Conservation (phyloP, 1,139 yeast species). For the Pneumocystis sp. region DNA sequence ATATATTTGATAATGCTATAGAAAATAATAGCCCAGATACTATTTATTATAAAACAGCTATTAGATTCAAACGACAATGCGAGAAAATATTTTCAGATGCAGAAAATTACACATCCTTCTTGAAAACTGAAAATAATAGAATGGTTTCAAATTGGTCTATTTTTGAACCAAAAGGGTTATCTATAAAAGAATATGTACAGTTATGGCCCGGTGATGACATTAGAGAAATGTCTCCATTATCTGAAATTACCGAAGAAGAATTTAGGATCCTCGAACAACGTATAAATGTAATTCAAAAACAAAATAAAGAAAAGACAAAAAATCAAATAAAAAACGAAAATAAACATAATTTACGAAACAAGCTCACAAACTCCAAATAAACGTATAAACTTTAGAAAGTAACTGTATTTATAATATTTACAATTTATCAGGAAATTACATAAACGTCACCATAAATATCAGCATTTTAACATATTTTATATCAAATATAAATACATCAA, state of each 20-base stretch:
- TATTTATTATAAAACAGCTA: neutral
- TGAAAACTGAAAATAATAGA: constrained; percentile 5
- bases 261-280: neutral
- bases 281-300: neutral
- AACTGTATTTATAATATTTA: neutral
- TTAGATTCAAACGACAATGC: neutral
- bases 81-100: neutral
- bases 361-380: neutral
- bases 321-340: neutral
- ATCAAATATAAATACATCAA: neutral
- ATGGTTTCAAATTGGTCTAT: constrained; percentile 2
- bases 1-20: neutral
- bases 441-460: neutral
- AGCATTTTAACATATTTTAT: neutral
- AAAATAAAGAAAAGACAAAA: neutral
- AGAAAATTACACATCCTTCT: neutral
- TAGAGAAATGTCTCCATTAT: constrained; percentile 1
- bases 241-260: constrained; percentile 1
- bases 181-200: neutral
- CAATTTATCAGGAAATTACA: neutral
- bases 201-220: constrained; percentile 1
- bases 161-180: neutral
- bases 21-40: neutral
- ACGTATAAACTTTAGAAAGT: neutral
- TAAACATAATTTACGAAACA: neutral